Conservation (phyloP, 2,329 filamentous ascomycete species). For the Fusarium begoniae region DNA sequence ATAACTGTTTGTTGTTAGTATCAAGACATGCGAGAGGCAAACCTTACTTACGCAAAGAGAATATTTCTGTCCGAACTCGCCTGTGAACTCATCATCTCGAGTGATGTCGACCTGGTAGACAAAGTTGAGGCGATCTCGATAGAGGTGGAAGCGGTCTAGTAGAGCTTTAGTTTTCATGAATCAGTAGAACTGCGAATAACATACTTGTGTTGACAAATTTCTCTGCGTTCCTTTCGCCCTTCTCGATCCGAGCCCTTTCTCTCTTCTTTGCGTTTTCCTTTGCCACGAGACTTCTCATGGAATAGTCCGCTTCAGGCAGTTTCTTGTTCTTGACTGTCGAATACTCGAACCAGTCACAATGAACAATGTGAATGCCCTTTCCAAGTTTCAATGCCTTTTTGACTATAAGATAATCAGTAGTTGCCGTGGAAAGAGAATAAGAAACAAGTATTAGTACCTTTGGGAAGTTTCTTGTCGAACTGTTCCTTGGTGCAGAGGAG, state of each 20-base stretch:
- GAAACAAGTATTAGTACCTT: constrained; percentile 42
- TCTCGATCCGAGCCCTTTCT: constrained; percentile 48
- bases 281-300: constrained; percentile 48
- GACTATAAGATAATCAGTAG: constrained; percentile 42
- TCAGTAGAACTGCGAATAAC: not conserved
- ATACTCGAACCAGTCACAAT: constrained; percentile 63
- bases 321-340: constrained; percentile 49
- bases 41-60: constrained; percentile 63
- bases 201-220: constrained; percentile 61
- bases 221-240: constrained; percentile 52
- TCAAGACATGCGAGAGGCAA: not conserved
- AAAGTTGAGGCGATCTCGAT: constrained; percentile 69
- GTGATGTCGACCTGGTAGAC: constrained; percentile 70
- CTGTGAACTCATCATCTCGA: constrained; percentile 56
- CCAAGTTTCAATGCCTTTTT: constrained; percentile 49
- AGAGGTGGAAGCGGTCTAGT: constrained; percentile 70
- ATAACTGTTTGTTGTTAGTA: constrained; percentile 61
- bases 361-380: constrained; percentile 54
- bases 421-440: not conserved
- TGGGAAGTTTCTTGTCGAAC: constrained; percentile 59
- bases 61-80: constrained; percentile 66
- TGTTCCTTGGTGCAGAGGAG: constrained; percentile 72
- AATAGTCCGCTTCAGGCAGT: constrained; percentile 51
- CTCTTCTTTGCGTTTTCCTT: constrained; percentile 45
- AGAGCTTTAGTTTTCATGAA: not conserved